phyloP scores from a whole-genome alignment of 495 filamentous ascomycete species.

The Sabuloglossum arenarium region DNA sequence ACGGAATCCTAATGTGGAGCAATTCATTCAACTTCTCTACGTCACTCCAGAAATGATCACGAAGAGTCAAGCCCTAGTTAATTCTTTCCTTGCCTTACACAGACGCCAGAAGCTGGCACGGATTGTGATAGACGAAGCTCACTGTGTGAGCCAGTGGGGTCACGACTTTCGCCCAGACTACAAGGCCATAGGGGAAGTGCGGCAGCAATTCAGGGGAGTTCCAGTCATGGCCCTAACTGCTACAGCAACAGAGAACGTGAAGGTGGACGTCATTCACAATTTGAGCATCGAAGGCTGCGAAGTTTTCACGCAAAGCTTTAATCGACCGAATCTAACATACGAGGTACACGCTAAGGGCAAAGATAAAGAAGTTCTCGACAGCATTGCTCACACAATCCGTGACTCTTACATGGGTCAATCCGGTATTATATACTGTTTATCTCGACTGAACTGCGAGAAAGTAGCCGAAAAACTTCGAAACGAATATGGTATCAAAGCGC shows the following conservation, averaged over 20 bases:
- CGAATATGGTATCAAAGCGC: slow-evolving; percentile 43
- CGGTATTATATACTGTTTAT: slow-evolving; percentile 90
- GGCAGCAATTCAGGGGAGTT: slow-evolving; percentile 46
- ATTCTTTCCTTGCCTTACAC: slow-evolving; percentile 40
- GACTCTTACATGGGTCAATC: slow-evolving; percentile 40
- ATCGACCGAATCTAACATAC: slow-evolving; percentile 78
- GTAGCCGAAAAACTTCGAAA: slow-evolving; percentile 45
- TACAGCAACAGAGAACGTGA: slow-evolving; percentile 84
- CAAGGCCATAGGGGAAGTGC: slow-evolving; percentile 56
- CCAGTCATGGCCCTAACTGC: slow-evolving; percentile 90
- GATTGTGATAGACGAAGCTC: slow-evolving; percentile 92
- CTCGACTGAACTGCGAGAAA: slow-evolving; percentile 61
- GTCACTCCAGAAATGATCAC: slow-evolving; percentile 93
- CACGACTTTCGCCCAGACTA: slow-evolving; percentile 98
- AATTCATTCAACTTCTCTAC: slow-evolving; percentile 65
- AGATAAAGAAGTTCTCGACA: slow-evolving; percentile 35
- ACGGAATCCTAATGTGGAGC: slow-evolving; percentile 37
- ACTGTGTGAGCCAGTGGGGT: slow-evolving; percentile 98
- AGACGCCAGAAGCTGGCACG: slow-evolving; percentile 49
- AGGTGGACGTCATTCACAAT: slow-evolving; percentile 72
- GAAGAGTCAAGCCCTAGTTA: slow-evolving; percentile 44
- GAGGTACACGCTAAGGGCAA: slow-evolving; percentile 42
- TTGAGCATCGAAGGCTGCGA: slow-evolving; percentile 58
- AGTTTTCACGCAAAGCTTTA: slow-evolving; percentile 77
- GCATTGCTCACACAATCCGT: slow-evolving; percentile 53